Conservation (phyloP, 257 asterid species). For the Cordia subcordata region DNA sequence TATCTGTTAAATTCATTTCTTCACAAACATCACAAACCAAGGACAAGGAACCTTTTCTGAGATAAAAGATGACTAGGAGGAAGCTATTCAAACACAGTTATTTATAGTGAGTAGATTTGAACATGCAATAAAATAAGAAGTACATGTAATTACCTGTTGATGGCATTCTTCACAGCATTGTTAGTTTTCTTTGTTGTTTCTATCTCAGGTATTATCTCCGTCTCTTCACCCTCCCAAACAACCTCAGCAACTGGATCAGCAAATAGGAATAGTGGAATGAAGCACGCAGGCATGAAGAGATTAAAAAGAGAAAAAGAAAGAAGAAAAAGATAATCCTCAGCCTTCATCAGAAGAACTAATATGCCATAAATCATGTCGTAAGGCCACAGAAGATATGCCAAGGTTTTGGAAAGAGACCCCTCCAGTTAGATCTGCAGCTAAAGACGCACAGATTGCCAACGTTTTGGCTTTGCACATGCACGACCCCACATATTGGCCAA, state of each 20-base stretch:
- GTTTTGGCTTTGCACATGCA: constrained; percentile 59
- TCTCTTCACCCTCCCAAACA: constrained; percentile 89
- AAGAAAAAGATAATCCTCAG: not conserved
- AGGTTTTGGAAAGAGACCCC: no score
- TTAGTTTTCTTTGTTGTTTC: constrained; percentile 31
- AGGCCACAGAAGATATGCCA: no score
- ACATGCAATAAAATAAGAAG: not conserved
- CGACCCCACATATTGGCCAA: constrained; percentile 95
- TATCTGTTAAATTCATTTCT: no score
- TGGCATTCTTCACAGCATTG: constrained; percentile 34
- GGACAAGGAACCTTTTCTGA: no score
- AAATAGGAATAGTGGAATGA: constrained; percentile 9
- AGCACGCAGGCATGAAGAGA: not conserved
- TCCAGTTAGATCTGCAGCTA: no score
- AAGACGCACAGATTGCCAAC: constrained; percentile 2
- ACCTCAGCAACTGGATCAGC: constrained; percentile 71
- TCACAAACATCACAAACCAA: no score
- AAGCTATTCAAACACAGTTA: no score
- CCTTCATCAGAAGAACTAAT: no score
- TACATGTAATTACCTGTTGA: constrained; percentile 52
- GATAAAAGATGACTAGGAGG: no score
- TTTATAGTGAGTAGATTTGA: not conserved
- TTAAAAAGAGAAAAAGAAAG: constrained; percentile 9
- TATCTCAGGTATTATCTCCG: constrained; percentile 35
- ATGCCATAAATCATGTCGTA: no score